Evolutionary conservation across 2,329 filamentous ascomycete genomes (phyloP).

Genomic region (Ascochyta pisi): DNA sequence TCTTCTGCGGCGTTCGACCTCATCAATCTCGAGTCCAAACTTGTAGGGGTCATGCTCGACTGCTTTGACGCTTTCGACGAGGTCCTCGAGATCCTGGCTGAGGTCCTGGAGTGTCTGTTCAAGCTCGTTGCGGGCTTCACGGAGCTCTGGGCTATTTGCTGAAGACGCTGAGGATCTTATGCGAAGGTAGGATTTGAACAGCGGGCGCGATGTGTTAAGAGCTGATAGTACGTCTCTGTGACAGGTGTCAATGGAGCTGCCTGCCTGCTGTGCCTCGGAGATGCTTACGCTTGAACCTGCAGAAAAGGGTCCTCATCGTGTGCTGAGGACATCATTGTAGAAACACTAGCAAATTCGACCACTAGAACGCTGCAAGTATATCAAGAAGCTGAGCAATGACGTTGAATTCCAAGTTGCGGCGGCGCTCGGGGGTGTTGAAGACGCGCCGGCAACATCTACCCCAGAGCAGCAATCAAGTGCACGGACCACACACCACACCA

Average conservation of each 20-base stretch:
- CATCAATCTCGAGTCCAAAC: constrained; percentile 83
- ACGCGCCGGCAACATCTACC: constrained; percentile 4
- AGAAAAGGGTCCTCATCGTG: constrained; percentile 58
- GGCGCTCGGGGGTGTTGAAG: constrained; percentile 13
- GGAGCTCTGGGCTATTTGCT: constrained; percentile 67
- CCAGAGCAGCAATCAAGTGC: constrained; percentile 10
- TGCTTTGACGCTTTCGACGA: constrained; percentile 83
- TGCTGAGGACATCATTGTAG: constrained; percentile 46
- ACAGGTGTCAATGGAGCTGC: constrained; percentile 31
- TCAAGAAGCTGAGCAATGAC: constrained; percentile 1
- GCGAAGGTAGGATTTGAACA: constrained; percentile 93
- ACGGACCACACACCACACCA: constrained; percentile 17
- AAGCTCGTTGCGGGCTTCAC: constrained; percentile 74
- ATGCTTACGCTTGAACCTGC: constrained; percentile 56
- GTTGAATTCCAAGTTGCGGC: constrained; percentile 14
- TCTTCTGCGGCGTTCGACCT: constrained; percentile 79
- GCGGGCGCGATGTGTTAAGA: constrained; percentile 78
- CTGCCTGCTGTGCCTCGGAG: constrained; percentile 5
- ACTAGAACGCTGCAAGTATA: not conserved
- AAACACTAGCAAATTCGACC: not conserved
- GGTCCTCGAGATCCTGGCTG: constrained; percentile 84
- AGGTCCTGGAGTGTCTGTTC: constrained; percentile 76
- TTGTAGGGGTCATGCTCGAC: constrained; percentile 86
- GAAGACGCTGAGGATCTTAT: constrained; percentile 85
- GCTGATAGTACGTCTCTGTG: constrained; percentile 85